Conservation (phyloP, 2,329 filamentous ascomycete genomes). For the Albifimbria verrucaria region DNA sequence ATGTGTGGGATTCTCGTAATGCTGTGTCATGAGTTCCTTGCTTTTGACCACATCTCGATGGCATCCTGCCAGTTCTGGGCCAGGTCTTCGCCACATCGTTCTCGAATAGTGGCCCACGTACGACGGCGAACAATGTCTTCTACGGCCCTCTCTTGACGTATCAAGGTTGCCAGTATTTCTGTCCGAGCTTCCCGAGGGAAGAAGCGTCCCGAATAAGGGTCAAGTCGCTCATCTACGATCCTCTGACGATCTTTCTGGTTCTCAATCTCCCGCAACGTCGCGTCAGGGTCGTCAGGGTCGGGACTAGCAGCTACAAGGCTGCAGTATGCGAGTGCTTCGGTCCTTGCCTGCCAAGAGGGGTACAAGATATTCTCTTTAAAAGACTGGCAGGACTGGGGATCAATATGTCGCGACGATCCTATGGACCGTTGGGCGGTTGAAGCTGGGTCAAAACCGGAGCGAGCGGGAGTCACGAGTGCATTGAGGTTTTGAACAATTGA, state of each 20-base stretch:
- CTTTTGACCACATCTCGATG: conserved; percentile 54
- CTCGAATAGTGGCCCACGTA: conserved; percentile 76
- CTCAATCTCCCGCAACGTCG: conserved; percentile 66
- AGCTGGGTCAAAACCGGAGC: conserved; percentile 70
- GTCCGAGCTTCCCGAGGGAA: conserved; percentile 78
- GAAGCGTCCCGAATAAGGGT: conserved; percentile 85
- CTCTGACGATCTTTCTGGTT: conserved; percentile 66
- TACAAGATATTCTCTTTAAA: conserved; percentile 82
- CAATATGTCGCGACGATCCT: conserved; percentile 51
- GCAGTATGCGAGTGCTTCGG: conserved; percentile 86
- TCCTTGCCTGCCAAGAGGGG: conserved; percentile 80
- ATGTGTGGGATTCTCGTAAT: too few relatives aligned
- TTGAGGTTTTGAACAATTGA: conserved; percentile 92
- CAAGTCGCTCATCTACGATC: conserved; percentile 81
- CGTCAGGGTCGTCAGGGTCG: conserved; percentile 82
- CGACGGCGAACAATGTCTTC: conserved; percentile 76
- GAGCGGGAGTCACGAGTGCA: conserved; percentile 74
- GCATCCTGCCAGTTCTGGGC: conserved; percentile 62
- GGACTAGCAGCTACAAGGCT: conserved; percentile 81
- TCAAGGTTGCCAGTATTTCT: conserved; percentile 68
- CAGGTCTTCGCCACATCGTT: conserved; percentile 62
- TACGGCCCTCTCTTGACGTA: conserved; percentile 72
- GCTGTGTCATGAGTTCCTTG: conserved; percentile 1
- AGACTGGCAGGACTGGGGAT: conserved; percentile 57
- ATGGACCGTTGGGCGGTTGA: conserved; percentile 66